A percentile compares a stretch with the other conserved stretches of the same genome.
Evolutionary conservation across 148 eudicot genomes (phyloP).

Genomic region (Pouteria glomerata): DNA sequence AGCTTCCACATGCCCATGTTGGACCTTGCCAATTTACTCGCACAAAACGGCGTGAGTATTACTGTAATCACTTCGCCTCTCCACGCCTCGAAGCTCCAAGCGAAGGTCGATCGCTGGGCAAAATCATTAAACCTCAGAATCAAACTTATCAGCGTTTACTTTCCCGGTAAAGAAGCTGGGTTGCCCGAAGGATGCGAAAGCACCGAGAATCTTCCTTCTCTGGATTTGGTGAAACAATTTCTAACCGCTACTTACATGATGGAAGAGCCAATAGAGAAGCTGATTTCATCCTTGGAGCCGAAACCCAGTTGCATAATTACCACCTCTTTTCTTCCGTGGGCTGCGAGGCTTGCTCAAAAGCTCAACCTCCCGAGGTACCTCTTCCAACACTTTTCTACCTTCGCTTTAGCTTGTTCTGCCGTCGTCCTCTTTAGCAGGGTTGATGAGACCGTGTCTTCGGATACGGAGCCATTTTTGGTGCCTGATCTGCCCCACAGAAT

Average conservation of each 20-base stretch:
- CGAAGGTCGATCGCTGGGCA: slow-evolving; percentile 6
- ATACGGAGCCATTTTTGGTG: slow-evolving; percentile 17
- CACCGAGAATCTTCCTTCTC: slow-evolving; percentile 27
- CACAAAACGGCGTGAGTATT: slow-evolving; percentile 13
- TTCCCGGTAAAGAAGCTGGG: slow-evolving; percentile 25
- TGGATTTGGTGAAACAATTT: slow-evolving; percentile 3
- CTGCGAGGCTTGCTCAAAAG: slow-evolving; percentile 14
- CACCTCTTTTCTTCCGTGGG: slow-evolving; percentile 28
- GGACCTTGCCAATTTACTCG: slow-evolving; percentile 28
- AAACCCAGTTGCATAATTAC: slow-evolving; percentile 22
- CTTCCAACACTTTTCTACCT: slow-evolving; percentile 24
- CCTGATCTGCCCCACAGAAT: slow-evolving; percentile 24
- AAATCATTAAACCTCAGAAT: slow-evolving; percentile 12
- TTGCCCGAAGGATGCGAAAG: slow-evolving; percentile 34
- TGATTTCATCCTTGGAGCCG: slow-evolving; percentile 7
- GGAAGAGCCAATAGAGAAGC: slow-evolving; percentile 9
- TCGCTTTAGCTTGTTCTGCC: slow-evolving; percentile 18
- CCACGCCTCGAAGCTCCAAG: slow-evolving; percentile 16
- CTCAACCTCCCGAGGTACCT: slow-evolving; percentile 27
- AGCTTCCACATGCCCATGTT: not conserved
- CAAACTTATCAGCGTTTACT: slow-evolving; percentile 7
- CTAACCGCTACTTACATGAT: slow-evolving; percentile 18
- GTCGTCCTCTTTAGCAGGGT: not conserved
- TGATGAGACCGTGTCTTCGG: not conserved
- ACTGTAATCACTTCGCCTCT: slow-evolving; percentile 26